A percentile compares a stretch with the other conserved stretches of the same genome.
Evolutionary conservation across 2,329 filamentous ascomycete species (phyloP).

Genomic region (Trichoderma semiorbis): DNA sequence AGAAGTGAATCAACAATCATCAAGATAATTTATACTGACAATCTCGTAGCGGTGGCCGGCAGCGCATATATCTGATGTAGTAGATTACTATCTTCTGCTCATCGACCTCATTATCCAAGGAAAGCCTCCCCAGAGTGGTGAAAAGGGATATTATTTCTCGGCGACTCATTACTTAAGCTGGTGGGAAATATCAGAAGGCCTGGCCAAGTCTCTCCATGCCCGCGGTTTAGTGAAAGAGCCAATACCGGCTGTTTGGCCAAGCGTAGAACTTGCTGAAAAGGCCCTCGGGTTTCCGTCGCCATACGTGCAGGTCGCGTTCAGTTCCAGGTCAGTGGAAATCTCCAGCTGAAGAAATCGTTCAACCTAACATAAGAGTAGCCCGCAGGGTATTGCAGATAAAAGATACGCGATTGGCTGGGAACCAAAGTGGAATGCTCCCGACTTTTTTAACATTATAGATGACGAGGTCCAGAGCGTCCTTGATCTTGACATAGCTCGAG

Average conservation of each 20-base stretch:
- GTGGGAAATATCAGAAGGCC: neutral
- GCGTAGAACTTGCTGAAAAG: neutral
- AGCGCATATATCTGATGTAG: neutral
- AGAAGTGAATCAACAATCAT: neutral
- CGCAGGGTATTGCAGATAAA: neutral
- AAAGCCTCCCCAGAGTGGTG: neutral
- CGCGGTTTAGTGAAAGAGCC: neutral
- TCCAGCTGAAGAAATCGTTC: neutral
- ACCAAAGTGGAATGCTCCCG: neutral
- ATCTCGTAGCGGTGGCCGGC: neutral
- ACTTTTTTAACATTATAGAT: neutral
- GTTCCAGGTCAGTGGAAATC: neutral
- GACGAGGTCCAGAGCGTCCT: neutral
- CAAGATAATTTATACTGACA: neutral
- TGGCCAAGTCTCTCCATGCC: neutral
- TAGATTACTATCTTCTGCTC: neutral
- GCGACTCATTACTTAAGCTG: neutral
- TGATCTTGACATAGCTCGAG: neutral
- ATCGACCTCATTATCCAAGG: neutral
- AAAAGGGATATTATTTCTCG: neutral
- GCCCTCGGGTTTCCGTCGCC: neutral
- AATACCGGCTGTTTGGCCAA: neutral
- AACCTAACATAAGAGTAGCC: neutral
- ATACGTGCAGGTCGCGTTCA: neutral
- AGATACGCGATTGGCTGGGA: neutral